Conservation (phyloP, 305 asterid species). For the Striga hermonthica region DNA sequence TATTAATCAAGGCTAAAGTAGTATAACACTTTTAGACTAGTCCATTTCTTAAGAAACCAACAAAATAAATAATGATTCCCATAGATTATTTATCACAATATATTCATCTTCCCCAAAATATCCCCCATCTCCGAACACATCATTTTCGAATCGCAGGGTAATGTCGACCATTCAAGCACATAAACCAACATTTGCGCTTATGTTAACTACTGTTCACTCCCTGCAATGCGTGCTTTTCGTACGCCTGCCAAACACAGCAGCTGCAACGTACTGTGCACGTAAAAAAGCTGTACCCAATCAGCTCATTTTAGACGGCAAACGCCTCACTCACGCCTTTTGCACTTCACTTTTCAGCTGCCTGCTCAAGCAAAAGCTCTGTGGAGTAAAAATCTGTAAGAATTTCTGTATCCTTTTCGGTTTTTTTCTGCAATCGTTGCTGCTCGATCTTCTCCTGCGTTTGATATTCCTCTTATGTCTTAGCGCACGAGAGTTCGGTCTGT, state of each 20-base stretch:
- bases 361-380: conserved; percentile 17
- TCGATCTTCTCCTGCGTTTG: neutral
- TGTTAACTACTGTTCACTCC: conserved; percentile 5
- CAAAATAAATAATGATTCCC: too few species aligned
- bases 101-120: too few species aligned
- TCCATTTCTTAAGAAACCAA: too few species aligned
- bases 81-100: too few species aligned
- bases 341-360: neutral
- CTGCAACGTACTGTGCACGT: conserved; percentile 34
- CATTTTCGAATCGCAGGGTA: conserved; percentile 4
- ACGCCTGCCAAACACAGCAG: neutral
- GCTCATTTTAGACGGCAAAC: conserved; percentile 31
- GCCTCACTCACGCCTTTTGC: conserved; percentile 13
- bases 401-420: neutral
- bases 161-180: conserved; percentile 23
- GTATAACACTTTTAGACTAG: too few species aligned
- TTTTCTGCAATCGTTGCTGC: neutral
- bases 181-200: neutral
- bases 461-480: conserved; percentile 1
- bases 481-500: neutral
- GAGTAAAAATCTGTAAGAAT: conserved; percentile 24
- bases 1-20: too few species aligned
- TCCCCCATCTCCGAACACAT: neutral
- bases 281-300: conserved; percentile 29
- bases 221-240: conserved; percentile 12